Base-by-base conservation (phyloP, 2,329 filamentous ascomycete genomes). In the Gyromitra esculenta region DNA sequence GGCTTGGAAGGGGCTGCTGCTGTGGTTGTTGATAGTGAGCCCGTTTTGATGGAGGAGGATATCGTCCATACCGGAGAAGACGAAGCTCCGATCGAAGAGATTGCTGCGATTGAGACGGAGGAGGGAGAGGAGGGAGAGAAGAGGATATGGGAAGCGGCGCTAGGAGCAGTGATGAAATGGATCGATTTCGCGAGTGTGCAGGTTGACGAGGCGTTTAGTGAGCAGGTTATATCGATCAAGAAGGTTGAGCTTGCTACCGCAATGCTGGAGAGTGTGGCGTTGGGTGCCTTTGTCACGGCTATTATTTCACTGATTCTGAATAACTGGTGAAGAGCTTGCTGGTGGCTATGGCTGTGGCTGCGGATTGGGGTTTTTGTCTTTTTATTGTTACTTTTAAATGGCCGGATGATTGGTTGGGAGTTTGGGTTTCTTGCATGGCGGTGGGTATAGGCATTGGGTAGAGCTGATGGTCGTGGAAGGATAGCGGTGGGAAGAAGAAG, bases 211-310 rank as follows among this genome's bases (percentile, higher is more conserved):
- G 52, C 75, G 25, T 80, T 81, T 39, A 73, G 73, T 13, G 79
- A 79, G 21, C 65, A 78, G 48, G 48, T 66, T 8, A 75, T 81
- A 48, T 59, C 59, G 9, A 66, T 80, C 43, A 75, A 73, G 45
- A 71, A 75, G 31, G 41, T 74, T 1, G 77, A 79, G 13, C 57
- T 80, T 15, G 77, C 80, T 9, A 66, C 64, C 7, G 78, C 75
- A 18, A 52, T 79, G 6, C 64, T 81, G 1, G 77, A 76, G 56
- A 77, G 78, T 7, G 25, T 78, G 9, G 48, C 75, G 9, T 39
- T 76, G 11, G 71, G 65, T 39, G 45, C 54, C 9, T 65, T 71
- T n/a, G 31, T 77, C 43, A 25, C 64, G 11, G 69, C 72, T 1
- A 21, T 75, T 8, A 6, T 71, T 45, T 70, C 59, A 13, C 13